phyloP scores from a whole-genome alignment of 176 grass and related monocot genomes.

The Thinopyrum elongatum region DNA sequence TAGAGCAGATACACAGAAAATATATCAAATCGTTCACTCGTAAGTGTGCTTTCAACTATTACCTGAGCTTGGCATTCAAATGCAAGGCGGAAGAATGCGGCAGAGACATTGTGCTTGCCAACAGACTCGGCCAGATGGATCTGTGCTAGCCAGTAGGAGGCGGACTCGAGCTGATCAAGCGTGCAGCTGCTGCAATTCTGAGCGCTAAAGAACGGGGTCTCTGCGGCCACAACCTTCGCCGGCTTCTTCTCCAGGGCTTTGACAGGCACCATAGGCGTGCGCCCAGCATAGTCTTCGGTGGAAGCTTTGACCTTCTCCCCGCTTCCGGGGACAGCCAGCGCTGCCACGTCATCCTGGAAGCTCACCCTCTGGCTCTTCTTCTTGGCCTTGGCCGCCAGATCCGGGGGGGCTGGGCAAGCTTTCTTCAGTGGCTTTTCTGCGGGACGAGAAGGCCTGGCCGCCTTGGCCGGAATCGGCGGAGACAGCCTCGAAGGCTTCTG shows the following conservation, averaged over 20 bases:
- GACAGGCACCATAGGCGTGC: conserved; percentile 39
- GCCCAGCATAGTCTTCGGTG: conserved; percentile 7
- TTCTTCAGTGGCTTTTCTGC: conserved; percentile 21
- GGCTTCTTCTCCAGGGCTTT: conserved; percentile 25
- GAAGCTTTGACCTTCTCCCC: background rate
- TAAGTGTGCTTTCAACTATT: background rate
- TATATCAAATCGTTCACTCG: too few species aligned
- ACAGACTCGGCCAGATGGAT: conserved; percentile 70
- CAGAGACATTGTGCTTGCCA: conserved; percentile 68
- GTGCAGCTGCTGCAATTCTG: conserved; percentile 53
- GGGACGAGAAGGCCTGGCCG: background rate
- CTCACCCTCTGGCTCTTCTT: conserved; percentile 51
- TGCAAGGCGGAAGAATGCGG: conserved; percentile 68
- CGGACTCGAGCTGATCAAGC: conserved; percentile 50
- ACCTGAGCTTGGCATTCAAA: conserved; percentile 82
- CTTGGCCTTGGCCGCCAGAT: conserved; percentile 30
- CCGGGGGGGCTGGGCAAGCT: background rate
- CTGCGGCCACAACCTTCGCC: background rate
- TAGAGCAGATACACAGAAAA: background rate
- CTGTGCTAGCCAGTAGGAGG: conserved; percentile 72
- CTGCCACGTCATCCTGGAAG: conserved; percentile 34
- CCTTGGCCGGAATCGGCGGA: conserved; percentile 22
- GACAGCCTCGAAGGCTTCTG: conserved; percentile 26
- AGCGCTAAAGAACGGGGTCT: conserved; percentile 68
- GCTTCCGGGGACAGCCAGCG: background rate